phyloP scores from a whole-genome alignment of 1,284 basidiomycete species.

The Fomitopsis betulina region DNA sequence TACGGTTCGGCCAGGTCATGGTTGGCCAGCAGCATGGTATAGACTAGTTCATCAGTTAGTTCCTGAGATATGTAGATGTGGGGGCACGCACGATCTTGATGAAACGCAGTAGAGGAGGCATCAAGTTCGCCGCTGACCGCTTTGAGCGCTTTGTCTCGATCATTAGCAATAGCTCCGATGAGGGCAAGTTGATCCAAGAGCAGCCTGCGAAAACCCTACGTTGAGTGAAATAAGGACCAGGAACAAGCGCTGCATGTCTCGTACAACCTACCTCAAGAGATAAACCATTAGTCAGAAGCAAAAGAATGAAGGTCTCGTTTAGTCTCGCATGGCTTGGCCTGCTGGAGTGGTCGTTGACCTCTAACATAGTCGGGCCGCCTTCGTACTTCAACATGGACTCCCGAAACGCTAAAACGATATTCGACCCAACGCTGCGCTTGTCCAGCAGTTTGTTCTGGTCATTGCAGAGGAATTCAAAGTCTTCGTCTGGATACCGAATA shows the following conservation, averaged over 20 bases:
- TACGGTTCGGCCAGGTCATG: constrained; percentile 17
- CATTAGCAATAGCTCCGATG: constrained; percentile 15
- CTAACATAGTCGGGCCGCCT: constrained; percentile 17
- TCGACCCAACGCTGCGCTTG: background rate
- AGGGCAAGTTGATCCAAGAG: constrained; percentile 17
- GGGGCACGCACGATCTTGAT: constrained; percentile 14
- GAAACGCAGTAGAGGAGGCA: constrained; percentile 11
- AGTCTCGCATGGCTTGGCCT: constrained; percentile 13
- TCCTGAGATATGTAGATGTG: background rate
- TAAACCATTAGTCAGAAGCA: constrained; percentile 15
- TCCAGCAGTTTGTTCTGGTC: background rate
- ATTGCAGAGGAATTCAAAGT: constrained; percentile 11
- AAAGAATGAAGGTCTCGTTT: constrained; percentile 13
- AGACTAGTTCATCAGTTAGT: constrained; percentile 7
- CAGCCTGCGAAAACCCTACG: constrained; percentile 11
- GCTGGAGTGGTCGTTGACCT: constrained; percentile 14
- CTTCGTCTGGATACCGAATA: constrained; percentile 16
- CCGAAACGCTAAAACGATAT: constrained; percentile 13
- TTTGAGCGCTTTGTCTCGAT: constrained; percentile 14
- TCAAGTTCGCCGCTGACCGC: constrained; percentile 19
- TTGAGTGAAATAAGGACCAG: background rate
- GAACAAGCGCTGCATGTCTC: background rate
- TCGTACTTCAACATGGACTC: constrained; percentile 19
- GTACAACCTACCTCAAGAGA: background rate
- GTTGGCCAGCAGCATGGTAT: constrained; percentile 14